Conservation (phyloP, 495 filamentous ascomycete genomes). For the Neurospora tetraspora region DNA sequence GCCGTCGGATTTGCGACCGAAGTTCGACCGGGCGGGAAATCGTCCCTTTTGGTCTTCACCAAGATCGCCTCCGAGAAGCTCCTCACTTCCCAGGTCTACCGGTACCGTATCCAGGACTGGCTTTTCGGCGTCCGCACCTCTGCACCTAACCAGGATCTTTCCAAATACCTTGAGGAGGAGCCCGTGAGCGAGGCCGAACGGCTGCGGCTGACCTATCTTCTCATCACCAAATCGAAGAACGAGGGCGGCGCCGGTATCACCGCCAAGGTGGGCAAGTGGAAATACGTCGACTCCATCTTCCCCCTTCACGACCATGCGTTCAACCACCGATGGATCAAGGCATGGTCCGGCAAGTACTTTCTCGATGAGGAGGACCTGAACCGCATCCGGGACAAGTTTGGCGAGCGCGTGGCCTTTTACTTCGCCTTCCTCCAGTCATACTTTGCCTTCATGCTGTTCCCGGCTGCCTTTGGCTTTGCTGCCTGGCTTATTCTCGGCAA, state of each 20-base stretch:
- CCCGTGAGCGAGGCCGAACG: slow-evolving; percentile 82
- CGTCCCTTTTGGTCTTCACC: slow-evolving; percentile 74
- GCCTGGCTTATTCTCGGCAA: slow-evolving; percentile 76
- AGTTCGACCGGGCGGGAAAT: slow-evolving; percentile 68
- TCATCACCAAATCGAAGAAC: slow-evolving; percentile 70
- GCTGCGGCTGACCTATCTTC: slow-evolving; percentile 69
- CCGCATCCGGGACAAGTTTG: slow-evolving; percentile 78
- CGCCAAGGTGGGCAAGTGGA: slow-evolving; percentile 73
- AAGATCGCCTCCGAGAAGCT: slow-evolving; percentile 59
- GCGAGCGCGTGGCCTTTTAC: slow-evolving; percentile 93
- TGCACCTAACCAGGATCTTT: slow-evolving; percentile 67
- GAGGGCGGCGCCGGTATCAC: slow-evolving; percentile 90
- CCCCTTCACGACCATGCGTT: slow-evolving; percentile 80
- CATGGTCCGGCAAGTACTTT: slow-evolving; percentile 76
- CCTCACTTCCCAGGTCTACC: slow-evolving; percentile 54
- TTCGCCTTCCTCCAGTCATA: slow-evolving; percentile 94
- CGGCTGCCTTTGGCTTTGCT: slow-evolving; percentile 70
- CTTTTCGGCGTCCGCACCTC: slow-evolving; percentile 75
- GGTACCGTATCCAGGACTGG: slow-evolving; percentile 84
- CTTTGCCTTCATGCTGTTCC: slow-evolving; percentile 75
- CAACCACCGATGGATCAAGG: slow-evolving; percentile 83
- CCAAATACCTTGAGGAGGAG: slow-evolving; percentile 49
- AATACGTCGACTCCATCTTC: slow-evolving; percentile 74
- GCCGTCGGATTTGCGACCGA: slow-evolving; percentile 72
- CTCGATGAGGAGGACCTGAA: slow-evolving; percentile 68